Conservation (phyloP, 345 rosid genomes). For the Rhodamnia argentea region DNA sequence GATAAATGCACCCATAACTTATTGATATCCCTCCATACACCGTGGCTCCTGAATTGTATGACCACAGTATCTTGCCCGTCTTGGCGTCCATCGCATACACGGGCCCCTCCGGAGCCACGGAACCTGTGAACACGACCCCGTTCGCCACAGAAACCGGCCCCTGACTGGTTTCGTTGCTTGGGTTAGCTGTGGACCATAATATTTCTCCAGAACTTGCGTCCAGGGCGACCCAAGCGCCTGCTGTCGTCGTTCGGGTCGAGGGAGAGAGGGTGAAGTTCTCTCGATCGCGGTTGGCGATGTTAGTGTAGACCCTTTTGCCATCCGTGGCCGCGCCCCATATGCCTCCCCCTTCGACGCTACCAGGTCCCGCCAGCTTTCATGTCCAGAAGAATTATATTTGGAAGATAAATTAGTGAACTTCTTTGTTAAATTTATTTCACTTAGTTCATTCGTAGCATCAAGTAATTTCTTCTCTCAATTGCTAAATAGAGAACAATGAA, state of each 20-base stretch:
- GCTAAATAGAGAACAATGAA: no score
- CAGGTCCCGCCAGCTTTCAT: conserved; percentile 24
- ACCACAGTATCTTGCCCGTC: conserved; percentile 22
- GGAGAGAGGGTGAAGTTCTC: conserved; percentile 26
- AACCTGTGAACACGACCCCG: conserved; percentile 25
- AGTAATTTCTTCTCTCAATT: background rate
- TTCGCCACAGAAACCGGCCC: conserved; percentile 16
- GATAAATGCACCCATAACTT: conserved; percentile 27
- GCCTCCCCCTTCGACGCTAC: conserved; percentile 21
- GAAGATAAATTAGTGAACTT: background rate
- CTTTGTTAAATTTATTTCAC: background rate
- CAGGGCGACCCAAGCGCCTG: conserved; percentile 33
- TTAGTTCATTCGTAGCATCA: background rate
- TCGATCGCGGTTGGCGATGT: conserved; percentile 22
- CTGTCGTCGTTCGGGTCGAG: conserved; percentile 16
- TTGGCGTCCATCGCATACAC: conserved; percentile 24
- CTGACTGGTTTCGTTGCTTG: conserved; percentile 23
- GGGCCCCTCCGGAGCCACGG: conserved; percentile 30
- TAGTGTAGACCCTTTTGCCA: conserved; percentile 19
- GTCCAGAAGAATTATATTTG: background rate
- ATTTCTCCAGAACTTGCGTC: conserved; percentile 25
- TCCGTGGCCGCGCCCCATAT: conserved; percentile 30
- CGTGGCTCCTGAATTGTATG: conserved; percentile 24
- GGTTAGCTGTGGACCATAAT: conserved; percentile 25
- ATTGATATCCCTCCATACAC: conserved; percentile 27